Conservation (phyloP, 179 eudicot species). For the Nepenthes alata region DNA sequence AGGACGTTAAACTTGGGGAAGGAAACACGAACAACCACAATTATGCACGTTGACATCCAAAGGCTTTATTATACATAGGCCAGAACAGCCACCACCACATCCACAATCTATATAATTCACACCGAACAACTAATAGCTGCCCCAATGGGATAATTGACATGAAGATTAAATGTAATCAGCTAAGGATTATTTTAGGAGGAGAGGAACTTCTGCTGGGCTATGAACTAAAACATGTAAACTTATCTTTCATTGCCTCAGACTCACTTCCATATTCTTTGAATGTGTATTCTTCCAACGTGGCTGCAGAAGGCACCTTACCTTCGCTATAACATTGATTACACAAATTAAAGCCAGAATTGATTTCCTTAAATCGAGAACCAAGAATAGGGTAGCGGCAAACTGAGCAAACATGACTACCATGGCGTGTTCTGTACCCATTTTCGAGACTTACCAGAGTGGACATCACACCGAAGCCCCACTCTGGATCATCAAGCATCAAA, state of each 20-base stretch:
- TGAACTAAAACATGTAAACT: constrained; percentile 63
- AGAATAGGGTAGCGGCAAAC: constrained; percentile 85
- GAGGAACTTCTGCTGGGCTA: not conserved
- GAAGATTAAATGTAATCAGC: too few relatives aligned
- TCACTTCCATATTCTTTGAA: constrained; percentile 78
- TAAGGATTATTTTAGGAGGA: not conserved
- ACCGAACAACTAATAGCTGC: too few relatives aligned
- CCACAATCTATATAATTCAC: too few relatives aligned
- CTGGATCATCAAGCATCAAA: constrained; percentile 74
- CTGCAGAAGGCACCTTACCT: constrained; percentile 79
- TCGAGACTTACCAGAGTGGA: constrained; percentile 63
- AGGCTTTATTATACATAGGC: too few relatives aligned
- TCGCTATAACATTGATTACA: constrained; percentile 86
- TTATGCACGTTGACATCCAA: too few relatives aligned
- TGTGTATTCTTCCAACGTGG: constrained; percentile 68
- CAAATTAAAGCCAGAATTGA: constrained; percentile 61
- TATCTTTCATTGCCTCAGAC: constrained; percentile 72
- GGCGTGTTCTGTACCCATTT: constrained; percentile 71
- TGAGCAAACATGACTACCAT: constrained; percentile 55
- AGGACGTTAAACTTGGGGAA: too few relatives aligned
- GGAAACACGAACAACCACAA: too few relatives aligned
- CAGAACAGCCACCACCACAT: too few relatives aligned
- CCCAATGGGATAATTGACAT: too few relatives aligned
- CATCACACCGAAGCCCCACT: constrained; percentile 87
- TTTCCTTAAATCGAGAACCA: constrained; percentile 83